Evolutionary conservation across 441 rosid species (phyloP), one percentile per base, ranked within the genome.

Genomic region (Arabidopsis hybrid): DNA sequence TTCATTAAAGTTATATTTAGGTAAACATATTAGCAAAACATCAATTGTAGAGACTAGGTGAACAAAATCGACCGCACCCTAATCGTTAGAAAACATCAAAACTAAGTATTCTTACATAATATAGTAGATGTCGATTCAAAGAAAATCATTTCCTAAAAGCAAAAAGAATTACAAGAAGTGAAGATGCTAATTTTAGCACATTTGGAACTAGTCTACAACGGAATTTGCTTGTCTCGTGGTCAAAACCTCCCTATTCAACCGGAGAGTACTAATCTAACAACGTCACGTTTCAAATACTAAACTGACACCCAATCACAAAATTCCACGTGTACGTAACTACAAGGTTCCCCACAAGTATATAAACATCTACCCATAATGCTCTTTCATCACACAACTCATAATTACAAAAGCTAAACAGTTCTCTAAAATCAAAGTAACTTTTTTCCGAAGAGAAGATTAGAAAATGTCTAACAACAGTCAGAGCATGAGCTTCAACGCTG

Each of bases 401-500:
- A 31, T 53, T 17, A 56, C 74, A 53, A 53, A 66, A 51, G 69
- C 60, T 18, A 8, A 66, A n/a, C 39, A 36, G 50, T 36, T 45
- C 5, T 56, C 8, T 12, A 43, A 64, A 55, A 50, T 6, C 61
- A 50, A 59, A 39, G 16, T 1, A 12, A 34, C 42, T 36, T 46
- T 36, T 13, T 21, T 36, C 4, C 12, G 9, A 52, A 74, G 65
- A 58, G 9, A 31, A 58, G 29, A 66, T 65, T 14, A 74, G 50
- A 62, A 56, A 26, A 91, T 87, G 96, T 78, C 91, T 2, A 84
- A 71, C 77, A 83, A 82, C 78, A 74, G 88, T 34, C 79, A 88
- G 78, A 77, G 71, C 72, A 80, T 87, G 85, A 78, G 86, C 80
- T 83, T 69, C 83, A 61, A 80, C 14, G 93, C 95, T 67, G 98